Evolutionary conservation across 805 yeast species (phyloP), one percentile per base, ranked within the genome.

Genomic region (Osmozyma mogii): DNA sequence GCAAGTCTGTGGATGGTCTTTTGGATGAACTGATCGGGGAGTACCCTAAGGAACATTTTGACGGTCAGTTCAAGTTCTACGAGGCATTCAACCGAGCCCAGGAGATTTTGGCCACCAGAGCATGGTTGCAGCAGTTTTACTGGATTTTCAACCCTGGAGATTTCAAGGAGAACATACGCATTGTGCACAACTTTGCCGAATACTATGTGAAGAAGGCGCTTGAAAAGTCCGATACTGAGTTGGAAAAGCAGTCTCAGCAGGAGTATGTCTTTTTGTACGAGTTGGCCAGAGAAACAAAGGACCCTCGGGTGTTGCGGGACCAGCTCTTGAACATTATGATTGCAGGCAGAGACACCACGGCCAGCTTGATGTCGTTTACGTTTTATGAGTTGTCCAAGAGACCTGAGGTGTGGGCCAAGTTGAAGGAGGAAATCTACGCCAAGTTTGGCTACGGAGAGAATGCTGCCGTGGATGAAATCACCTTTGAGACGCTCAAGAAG

Each of bases 301-400:
- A 40, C 27, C 43, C 34, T 14, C 8, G 12, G 6, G 27, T 32
- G 12, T 27, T 40, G 30, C 32, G 38, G 5, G 45, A 40, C 16
- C 38, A 40, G 28, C 4, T 31, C 7, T 30, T 41, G 19, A 40
- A 40, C 15, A 34, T 40, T 21, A 35, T 40, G 37, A 17, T 41
- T 12, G 64, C 64, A 3, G 64, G 61, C 10, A 47, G 64, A 43
- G 54, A 53, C 21, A 58, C 64, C 22, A 58, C 64, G 7, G 56
- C 59, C 5, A 50, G 57, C 17, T 44, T 58, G 17, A 44, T 58
- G 23, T 49, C 59, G 1, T 47, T 45, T 11, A 31, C 50, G 6
- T 35, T 56, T 12, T 54, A 43, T 25, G 62, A 56, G 37, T 42
- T 58, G 30, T 50, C 62, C 8, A 40, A 54, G 30, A 49, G 56